A percentile compares a stretch with the other conserved stretches of the same genome.
These are phyloP conservation scores for Fomes fomentarius DNA, from an alignment of 1,284 basidiomycete genomes.

Conservation along the genomic window DNA sequence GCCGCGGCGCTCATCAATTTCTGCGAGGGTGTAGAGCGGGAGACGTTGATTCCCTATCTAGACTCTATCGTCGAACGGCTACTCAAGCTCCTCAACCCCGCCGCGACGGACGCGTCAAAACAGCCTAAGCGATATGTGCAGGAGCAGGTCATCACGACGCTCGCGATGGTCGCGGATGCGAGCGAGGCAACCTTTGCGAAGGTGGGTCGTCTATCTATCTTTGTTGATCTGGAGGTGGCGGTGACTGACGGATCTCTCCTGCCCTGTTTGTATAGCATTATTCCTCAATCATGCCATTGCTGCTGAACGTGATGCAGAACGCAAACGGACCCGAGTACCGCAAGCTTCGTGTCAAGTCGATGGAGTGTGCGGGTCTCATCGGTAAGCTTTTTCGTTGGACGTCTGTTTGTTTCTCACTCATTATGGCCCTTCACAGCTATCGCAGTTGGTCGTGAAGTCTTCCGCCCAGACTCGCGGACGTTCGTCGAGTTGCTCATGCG, in stretches of 20 bases:
- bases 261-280: constrained; percentile 66
- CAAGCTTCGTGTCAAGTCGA: constrained; percentile 75
- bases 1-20: constrained; percentile 89
- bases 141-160: constrained; percentile 81
- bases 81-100: constrained; percentile 62
- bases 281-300: constrained; percentile 72
- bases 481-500: constrained; percentile 74
- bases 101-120: constrained; percentile 36
- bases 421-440: constrained; percentile 54
- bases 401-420: background rate
- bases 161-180: constrained; percentile 85
- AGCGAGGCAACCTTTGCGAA: constrained; percentile 75
- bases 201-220: constrained; percentile 34
- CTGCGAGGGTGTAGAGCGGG: constrained; percentile 79
- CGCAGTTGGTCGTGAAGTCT: constrained; percentile 78
- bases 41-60: constrained; percentile 73
- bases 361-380: constrained; percentile 85
- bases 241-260: background rate
- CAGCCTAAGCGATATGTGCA: constrained; percentile 67
- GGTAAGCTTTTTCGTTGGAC: constrained; percentile 44
- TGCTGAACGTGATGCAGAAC: constrained; percentile 71
- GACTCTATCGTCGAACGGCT: constrained; percentile 77
- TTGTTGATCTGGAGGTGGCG: background rate
- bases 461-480: constrained; percentile 73
- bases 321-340: constrained; percentile 68